These are phyloP conservation scores for Xylaria arbuscula DNA, from an alignment of 2,329 filamentous ascomycete species.

Conservation along the genomic window DNA sequence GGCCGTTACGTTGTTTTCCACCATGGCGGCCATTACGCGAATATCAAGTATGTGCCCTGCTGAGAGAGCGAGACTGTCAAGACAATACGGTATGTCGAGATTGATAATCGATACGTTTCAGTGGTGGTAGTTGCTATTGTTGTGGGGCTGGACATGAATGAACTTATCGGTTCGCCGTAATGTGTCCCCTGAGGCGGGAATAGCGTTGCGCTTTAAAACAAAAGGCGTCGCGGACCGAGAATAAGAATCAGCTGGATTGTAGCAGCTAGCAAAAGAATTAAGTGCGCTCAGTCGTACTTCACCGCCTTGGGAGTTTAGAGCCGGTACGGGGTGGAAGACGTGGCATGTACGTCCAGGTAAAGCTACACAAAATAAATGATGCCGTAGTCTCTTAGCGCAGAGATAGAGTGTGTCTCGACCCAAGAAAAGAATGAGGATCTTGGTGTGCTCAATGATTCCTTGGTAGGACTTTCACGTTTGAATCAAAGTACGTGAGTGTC, in stretches of 20 bases:
- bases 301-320: background rate
- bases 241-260: background rate
- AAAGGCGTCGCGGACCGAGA: background rate
- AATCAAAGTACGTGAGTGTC: background rate
- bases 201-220: background rate
- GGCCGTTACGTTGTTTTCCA: background rate
- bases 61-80: background rate
- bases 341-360: background rate
- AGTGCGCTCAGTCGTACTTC: background rate
- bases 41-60: background rate
- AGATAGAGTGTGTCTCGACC: too few species aligned
- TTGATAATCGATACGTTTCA: conserved; percentile 5
- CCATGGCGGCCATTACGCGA: conserved; percentile 13
- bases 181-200: background rate
- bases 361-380: background rate
- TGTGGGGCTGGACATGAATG: background rate
- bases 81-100: background rate
- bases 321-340: background rate
- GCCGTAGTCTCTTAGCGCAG: too few species aligned
- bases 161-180: background rate
- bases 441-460: background rate
- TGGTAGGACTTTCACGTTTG: background rate
- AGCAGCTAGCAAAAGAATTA: background rate
- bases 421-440: background rate
- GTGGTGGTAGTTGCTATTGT: background rate